Base-by-base conservation (phyloP, 352 stramenopile genomes). In the Pythium guiyangense region DNA sequence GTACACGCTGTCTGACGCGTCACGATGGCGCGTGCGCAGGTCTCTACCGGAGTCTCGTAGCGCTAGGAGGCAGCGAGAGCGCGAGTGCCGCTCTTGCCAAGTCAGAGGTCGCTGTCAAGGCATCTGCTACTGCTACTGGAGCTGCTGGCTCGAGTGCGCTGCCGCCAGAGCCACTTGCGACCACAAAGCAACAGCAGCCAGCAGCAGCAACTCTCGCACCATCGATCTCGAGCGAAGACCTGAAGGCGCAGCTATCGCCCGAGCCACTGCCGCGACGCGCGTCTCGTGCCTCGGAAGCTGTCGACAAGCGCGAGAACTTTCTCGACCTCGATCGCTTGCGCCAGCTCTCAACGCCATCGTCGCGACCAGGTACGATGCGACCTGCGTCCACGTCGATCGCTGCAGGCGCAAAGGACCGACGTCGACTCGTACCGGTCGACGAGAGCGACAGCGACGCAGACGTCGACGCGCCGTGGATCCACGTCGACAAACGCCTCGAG, bases 401-500 rank as follows among this genome's bases (percentile, higher is more conserved):
- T 4, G 17, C 17, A 20, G 53, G 50, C 22, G 29, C 37, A 47
- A 57, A 67, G 52, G 68, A 67, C 12, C 69, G 47, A 50, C 18
- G 54, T n/a, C 60, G 49, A 15, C 40, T 80, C 45, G 49, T 60
- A 26, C 26, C 60, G 43, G 69, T 76, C 18, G 60, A 56, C 14
- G 58, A 78, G 44, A 52, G 14, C 45, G 46, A 69, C 25, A 27
- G 45, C 26, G 60, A 54, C 18, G 17, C 18, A 6, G 48, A 63
- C 11, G 1, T 20, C 17, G 40, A 54, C 17, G 20, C 42, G 14
- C 45, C 66, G 39, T 80, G 71, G 73, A 64, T 83, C 17, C 51
- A 51, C 37, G 65, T 81, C n/a, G 77, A 86, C 49, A 69, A 79
- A 3, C 51, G 39, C 11, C 10, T 52, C 0, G 73, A 84, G 54